These are phyloP conservation scores for Penicillium sp. DNA, from an alignment of 2,329 filamentous ascomycete genomes.

Conservation along the genomic window DNA sequence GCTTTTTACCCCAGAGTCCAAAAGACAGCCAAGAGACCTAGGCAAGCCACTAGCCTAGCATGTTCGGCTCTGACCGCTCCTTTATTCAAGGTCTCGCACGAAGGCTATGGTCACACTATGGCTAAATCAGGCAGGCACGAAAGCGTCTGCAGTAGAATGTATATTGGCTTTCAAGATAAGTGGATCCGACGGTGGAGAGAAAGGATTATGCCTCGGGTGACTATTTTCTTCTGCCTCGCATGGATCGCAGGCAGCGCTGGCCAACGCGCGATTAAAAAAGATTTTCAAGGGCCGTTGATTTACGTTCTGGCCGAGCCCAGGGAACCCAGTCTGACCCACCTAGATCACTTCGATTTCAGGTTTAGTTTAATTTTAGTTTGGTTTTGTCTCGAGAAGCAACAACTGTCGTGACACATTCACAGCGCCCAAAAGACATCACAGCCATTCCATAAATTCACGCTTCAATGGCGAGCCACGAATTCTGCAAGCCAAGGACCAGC, in stretches of 20 bases:
- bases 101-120: slow-evolving; percentile 10
- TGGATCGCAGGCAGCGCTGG: background rate
- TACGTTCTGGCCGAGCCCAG: background rate
- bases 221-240: background rate
- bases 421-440: too few relatives aligned
- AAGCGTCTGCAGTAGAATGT: slow-evolving; percentile 6
- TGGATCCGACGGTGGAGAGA: slow-evolving; percentile 18
- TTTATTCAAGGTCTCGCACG: slow-evolving; percentile 8
- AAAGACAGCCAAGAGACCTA: slow-evolving; percentile 4
- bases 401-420: too few relatives aligned
- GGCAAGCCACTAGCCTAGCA: background rate
- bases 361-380: background rate
- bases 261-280: slow-evolving; percentile 12
- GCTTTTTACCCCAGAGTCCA: slow-evolving; percentile 9
- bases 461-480: too few relatives aligned
- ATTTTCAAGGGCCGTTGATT: slow-evolving; percentile 2
- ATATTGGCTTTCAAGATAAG: slow-evolving; percentile 12
- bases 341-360: background rate
- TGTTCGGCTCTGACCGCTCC: slow-evolving; percentile 18
- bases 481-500: background rate
- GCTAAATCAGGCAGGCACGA: slow-evolving; percentile 16
- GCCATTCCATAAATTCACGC: too few relatives aligned
- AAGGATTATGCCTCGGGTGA: slow-evolving; percentile 16
- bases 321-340: background rate
- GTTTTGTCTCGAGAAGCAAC: background rate